Evolutionary conservation across 2,329 filamentous ascomycete species (phyloP).

Genomic region (Penicillium freii): DNA sequence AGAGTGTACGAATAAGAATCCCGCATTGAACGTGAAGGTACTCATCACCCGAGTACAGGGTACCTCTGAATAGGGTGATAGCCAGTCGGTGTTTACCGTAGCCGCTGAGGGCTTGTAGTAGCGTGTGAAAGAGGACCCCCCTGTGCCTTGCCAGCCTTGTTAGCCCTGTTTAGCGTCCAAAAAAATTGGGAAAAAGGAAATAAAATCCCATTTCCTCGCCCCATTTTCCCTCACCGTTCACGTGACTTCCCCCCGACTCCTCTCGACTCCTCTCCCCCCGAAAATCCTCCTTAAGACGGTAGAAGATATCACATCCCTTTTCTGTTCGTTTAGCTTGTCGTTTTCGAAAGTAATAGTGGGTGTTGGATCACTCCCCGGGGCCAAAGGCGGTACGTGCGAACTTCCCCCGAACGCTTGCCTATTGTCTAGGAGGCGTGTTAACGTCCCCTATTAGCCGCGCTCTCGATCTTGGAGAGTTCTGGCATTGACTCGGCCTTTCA

Average conservation of each 20-base stretch:
- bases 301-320: background rate
- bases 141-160: slow-evolving; percentile 3
- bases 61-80: slow-evolving; percentile 2
- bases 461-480: slow-evolving; percentile 9
- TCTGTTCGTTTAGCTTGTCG: slow-evolving; percentile 13
- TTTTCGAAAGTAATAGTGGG: slow-evolving; percentile 8
- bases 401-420: slow-evolving; percentile 1
- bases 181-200: slow-evolving; percentile 2
- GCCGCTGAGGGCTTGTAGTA: slow-evolving; percentile 18
- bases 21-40: background rate
- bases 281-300: background rate
- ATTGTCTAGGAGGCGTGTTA: slow-evolving; percentile 18
- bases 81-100: slow-evolving; percentile 5
- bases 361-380: slow-evolving; percentile 12
- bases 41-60: background rate
- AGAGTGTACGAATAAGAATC: background rate
- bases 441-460: slow-evolving; percentile 16
- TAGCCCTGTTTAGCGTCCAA: slow-evolving; percentile 10
- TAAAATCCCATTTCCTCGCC: slow-evolving; percentile 4
- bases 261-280: slow-evolving; percentile 16
- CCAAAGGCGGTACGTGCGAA: slow-evolving; percentile 15
- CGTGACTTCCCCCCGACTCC: slow-evolving; percentile 23
- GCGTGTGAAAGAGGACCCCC: slow-evolving; percentile 8
- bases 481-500: slow-evolving; percentile 11
- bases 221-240: slow-evolving; percentile 14